Conservation (phyloP, 768 basidiomycete genomes). For the Leccinum uliginosum region DNA sequence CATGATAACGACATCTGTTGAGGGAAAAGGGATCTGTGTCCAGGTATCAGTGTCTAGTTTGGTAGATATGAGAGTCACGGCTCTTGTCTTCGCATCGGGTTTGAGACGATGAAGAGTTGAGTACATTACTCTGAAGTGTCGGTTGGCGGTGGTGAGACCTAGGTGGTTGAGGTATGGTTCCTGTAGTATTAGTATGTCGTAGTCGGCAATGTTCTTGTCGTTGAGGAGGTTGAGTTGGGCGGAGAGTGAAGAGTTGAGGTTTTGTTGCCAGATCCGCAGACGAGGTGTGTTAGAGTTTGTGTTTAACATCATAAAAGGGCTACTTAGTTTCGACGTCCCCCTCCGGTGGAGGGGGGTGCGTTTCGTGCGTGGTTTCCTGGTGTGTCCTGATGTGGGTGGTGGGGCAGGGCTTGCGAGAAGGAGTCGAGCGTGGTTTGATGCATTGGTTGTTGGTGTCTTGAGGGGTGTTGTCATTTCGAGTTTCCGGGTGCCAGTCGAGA, state of each 20-base stretch:
- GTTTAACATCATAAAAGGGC: not conserved
- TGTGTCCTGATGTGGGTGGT: too few relatives aligned
- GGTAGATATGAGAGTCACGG: not conserved
- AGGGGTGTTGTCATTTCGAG: too few relatives aligned
- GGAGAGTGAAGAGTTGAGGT: not conserved
- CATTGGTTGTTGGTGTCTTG: too few relatives aligned
- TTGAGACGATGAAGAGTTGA: too few relatives aligned
- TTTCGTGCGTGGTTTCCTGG: not conserved
- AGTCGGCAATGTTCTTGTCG: fast-evolving
- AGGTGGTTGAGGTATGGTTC: not conserved
- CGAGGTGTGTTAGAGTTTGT: not conserved
- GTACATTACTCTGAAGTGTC: too few relatives aligned
- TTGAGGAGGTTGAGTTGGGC: not conserved
- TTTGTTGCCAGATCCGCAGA: constrained; percentile 1
- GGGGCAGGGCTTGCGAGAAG: too few relatives aligned
- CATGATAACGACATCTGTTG: not conserved
- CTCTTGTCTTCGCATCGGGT: not conserved
- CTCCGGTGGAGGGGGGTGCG: not conserved
- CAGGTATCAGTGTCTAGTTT: not conserved
- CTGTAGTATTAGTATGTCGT: not conserved
- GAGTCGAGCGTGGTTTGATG: too few relatives aligned
- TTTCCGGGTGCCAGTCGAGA: too few relatives aligned
- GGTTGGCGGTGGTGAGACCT: not conserved
- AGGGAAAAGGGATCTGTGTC: not conserved
- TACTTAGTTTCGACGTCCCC: not conserved